Percentiles rank a stretch among this genome's conserved stretches.
Conservation (phyloP, 768 basidiomycete species). For the Mycena crocata region DNA sequence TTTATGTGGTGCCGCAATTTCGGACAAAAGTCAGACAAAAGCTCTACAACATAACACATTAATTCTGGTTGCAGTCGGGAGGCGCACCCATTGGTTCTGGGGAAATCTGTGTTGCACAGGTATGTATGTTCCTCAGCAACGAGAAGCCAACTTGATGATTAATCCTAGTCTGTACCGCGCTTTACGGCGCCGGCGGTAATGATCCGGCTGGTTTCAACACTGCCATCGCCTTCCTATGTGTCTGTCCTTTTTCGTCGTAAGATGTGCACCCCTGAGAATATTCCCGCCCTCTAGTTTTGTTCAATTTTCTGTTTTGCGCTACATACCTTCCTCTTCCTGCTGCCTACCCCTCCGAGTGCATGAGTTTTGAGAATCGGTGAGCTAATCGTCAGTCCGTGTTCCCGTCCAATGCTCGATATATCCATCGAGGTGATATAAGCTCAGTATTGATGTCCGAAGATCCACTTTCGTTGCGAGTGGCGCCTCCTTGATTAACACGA, state of each 20-base stretch:
- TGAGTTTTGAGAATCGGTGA: background rate
- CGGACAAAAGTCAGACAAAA: conserved; percentile 52
- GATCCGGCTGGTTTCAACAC: conserved; percentile 37
- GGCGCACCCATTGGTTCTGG: conserved; percentile 27
- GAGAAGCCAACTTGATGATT: background rate
- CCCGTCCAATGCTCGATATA: background rate
- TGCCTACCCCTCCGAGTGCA: background rate
- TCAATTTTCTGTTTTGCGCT: conserved; percentile 49
- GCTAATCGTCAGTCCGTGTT: background rate
- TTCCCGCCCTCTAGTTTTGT: conserved; percentile 46
- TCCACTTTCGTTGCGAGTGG: conserved; percentile 27
- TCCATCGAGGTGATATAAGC: no score
- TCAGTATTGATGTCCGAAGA: no score
- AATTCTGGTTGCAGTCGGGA: no score
- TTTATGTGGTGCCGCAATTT: conserved; percentile 53
- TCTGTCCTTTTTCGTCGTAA: background rate
- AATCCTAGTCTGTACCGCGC: conserved; percentile 37
- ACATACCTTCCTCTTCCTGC: no score
- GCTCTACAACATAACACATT: no score
- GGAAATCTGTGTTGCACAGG: no score
- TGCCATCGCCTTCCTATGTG: conserved; percentile 43
- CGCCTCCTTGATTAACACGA: conserved; percentile 49
- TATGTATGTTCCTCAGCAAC: no score
- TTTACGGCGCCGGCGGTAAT: conserved; percentile 30
- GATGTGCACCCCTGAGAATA: background rate